These are phyloP conservation scores for Solanum ossicruentum DNA, from an alignment of 257 asterid genomes.

Conservation along the genomic window DNA sequence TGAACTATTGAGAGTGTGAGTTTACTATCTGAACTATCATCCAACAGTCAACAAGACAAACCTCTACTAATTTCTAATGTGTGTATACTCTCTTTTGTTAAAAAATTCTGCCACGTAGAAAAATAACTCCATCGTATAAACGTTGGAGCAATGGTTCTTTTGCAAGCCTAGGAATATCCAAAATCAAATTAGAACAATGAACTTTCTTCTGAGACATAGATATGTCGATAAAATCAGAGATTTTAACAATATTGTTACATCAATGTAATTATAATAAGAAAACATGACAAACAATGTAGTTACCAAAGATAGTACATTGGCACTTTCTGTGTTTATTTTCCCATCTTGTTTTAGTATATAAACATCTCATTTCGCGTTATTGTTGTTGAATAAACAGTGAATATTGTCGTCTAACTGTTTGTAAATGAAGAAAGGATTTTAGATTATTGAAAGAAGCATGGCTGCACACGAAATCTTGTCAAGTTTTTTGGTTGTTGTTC, in stretches of 20 bases:
- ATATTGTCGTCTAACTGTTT: no score
- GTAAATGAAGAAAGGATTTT: no score
- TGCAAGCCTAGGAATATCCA: background rate
- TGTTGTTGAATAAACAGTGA: background rate
- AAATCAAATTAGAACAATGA: background rate
- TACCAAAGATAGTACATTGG: background rate
- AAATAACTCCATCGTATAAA: no score
- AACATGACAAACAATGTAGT: background rate
- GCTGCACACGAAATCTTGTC: background rate
- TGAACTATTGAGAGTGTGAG: no score
- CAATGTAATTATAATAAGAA: background rate
- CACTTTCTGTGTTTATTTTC: background rate
- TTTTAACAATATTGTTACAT: background rate
- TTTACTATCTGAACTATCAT: no score
- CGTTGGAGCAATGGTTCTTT: no score
- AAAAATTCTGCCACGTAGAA: no score
- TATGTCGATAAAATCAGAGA: background rate
- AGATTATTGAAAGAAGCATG: slow-evolving; percentile 2
- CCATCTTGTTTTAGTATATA: background rate
- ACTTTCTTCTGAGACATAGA: background rate
- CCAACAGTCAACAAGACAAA: no score
- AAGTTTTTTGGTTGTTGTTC: slow-evolving; percentile 6
- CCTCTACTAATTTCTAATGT: no score
- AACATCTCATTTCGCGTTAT: background rate
- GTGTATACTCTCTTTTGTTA: no score